phyloP scores from a whole-genome alignment of 169 alveolate species.

The Eimeria necatrix region DNA sequence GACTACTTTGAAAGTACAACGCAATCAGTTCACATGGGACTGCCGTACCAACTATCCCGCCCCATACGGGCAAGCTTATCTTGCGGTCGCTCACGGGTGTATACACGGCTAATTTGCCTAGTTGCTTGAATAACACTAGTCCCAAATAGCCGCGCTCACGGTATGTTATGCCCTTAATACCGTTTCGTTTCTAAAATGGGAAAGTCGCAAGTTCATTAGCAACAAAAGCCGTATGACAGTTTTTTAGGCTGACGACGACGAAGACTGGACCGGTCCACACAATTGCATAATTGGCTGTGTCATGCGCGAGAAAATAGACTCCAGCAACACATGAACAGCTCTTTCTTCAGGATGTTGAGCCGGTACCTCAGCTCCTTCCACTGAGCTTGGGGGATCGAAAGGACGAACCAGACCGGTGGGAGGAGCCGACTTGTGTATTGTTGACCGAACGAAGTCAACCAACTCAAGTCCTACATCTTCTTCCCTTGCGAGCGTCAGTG shows the following conservation, averaged over 20 bases:
- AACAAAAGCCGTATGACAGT: background rate
- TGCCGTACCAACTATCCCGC: too few relatives aligned
- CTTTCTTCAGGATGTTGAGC: conserved; percentile 53
- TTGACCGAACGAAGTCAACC: conserved; percentile 73
- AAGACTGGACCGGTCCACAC: conserved; percentile 7
- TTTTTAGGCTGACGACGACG: conserved; percentile 45
- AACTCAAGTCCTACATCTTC: conserved; percentile 63
- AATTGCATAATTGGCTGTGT: conserved; percentile 64
- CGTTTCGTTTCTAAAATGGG: background rate
- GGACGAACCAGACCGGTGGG: conserved; percentile 43
- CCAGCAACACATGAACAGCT: conserved; percentile 66
- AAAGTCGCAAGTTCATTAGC: background rate
- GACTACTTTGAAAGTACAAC: too few relatives aligned
- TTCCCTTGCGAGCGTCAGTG: conserved; percentile 64
- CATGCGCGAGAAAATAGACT: conserved; percentile 72
- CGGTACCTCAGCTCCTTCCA: conserved; percentile 63
- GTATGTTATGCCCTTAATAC: background rate
- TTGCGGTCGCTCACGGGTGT: too few relatives aligned
- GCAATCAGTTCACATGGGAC: too few relatives aligned
- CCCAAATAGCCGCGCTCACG: background rate
- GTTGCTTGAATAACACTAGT: background rate
- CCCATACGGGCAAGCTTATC: too few relatives aligned
- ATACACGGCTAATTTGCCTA: too few relatives aligned
- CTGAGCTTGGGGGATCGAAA: conserved; percentile 24
- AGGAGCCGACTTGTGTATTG: conserved; percentile 71